Conservation (phyloP, 225 moss, liverwort and hornwort species). For the Polytrichum commune region DNA sequence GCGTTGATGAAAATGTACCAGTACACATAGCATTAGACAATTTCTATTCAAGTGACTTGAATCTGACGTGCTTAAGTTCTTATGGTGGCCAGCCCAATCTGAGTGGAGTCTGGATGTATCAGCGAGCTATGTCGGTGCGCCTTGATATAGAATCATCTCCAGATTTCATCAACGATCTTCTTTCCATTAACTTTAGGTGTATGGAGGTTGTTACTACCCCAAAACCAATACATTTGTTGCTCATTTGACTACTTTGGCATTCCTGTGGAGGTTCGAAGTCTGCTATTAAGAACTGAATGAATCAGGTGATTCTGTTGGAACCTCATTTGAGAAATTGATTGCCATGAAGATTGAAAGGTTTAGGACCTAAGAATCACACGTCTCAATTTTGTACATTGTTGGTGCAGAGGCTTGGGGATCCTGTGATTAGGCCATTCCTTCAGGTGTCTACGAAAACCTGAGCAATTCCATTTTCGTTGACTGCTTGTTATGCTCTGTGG, state of each 20-base stretch:
- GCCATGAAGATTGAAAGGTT: too few species aligned
- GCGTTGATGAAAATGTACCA: too few species aligned
- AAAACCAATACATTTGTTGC: constrained; percentile 4
- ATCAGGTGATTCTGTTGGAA: too few species aligned
- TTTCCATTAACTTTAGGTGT: constrained; percentile 80
- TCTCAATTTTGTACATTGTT: background rate
- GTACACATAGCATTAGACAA: too few species aligned
- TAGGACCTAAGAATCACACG: too few species aligned
- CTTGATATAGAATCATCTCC: constrained; percentile 63
- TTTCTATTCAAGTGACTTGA: background rate
- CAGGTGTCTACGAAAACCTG: constrained; percentile 32
- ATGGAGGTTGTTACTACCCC: constrained; percentile 60
- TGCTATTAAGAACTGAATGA: too few species aligned
- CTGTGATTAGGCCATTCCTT: constrained; percentile 85
- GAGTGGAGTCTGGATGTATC: constrained; percentile 94
- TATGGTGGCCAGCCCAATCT: constrained; percentile 76
- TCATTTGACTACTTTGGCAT: background rate
- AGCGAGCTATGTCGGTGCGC: constrained; percentile 92
- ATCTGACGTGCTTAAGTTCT: constrained; percentile 20
- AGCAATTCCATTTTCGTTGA: background rate
- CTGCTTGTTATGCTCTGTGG: background rate
- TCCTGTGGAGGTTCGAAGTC: background rate
- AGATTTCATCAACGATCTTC: constrained; percentile 83
- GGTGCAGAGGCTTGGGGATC: constrained; percentile 82
- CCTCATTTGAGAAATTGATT: too few species aligned